Base-by-base conservation (phyloP, 2,329 filamentous ascomycete species). In the Celoporthe dispersa region DNA sequence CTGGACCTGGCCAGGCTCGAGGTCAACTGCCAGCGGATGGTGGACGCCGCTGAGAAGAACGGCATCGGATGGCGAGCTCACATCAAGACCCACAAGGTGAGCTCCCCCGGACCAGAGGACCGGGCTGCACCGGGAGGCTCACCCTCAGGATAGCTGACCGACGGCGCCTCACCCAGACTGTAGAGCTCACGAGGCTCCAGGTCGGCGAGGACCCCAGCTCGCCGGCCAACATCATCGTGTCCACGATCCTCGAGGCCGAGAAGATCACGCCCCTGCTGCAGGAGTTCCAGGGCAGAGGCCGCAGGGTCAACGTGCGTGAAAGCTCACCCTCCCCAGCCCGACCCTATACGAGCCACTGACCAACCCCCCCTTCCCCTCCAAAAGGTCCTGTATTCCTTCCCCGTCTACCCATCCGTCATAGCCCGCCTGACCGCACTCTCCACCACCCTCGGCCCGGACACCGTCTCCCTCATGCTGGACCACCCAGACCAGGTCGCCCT, bases 41-140 rank as follows among this genome's bases (percentile, higher is more conserved):
- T 94, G 8, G 82, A 88, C 16, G 87, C 91, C 0, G 85, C 87
- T 19, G 78, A 85, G 55, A 80, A 81, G 64, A 80, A 94, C 19
- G 83, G 85, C 0, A 83, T 94, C 33, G 86, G 85, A 8, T 95
- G 93, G 82, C 84, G 93, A 70, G 90, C 91, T 1, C 93, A 96
- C 78, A 88, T 95, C 71, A 96, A 96, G 81, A 94, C 92, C 31
- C 93, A 96, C 79, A 96, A 96, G 83, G 91, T 91, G 79, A 9
- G 14, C 22, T 59, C 22, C n/a, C n/a, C n/a, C n/a, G n/a, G n/a
- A n/a, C n/a, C n/a, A n/a, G n/a, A n/a, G n/a, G n/a, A n/a, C n/a
- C n/a, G n/a, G n/a, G n/a, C n/a, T n/a, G n/a, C n/a, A n/a, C n/a
- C n/a, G n/a, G n/a, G n/a, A n/a, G 22, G 22, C 22, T 39, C 19